Percentiles rank a stretch among this genome's conserved stretches.
These are phyloP conservation scores for Cystobasidium slooffiae DNA, from an alignment of 1,284 basidiomycete species.

Conservation along the genomic window DNA sequence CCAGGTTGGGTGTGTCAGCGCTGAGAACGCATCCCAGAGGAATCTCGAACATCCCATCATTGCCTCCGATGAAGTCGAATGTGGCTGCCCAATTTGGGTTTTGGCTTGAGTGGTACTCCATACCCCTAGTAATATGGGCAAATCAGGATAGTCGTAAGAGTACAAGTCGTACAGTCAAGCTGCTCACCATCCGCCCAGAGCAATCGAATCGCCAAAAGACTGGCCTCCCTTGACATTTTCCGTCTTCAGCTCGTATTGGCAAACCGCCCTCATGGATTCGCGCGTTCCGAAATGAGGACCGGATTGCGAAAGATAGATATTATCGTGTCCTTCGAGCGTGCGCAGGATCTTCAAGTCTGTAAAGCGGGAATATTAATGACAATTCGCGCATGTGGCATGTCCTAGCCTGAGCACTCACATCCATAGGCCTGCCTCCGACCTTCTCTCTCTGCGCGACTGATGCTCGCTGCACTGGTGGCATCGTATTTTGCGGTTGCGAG, in stretches of 20 bases:
- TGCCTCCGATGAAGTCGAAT: not conserved
- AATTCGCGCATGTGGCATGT: not conserved
- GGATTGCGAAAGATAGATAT: not conserved
- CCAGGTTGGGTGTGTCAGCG: not conserved
- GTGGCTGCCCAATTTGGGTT: slow-evolving; percentile 10
- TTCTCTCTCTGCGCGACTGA: slow-evolving; percentile 16
- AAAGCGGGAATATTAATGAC: not conserved
- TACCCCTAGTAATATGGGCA: not conserved
- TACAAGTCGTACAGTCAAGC: not conserved
- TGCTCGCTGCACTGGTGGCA: slow-evolving; percentile 11
- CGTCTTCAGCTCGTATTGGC: slow-evolving; percentile 1
- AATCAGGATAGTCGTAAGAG: not conserved
- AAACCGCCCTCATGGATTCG: not conserved
- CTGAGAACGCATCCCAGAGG: not conserved
- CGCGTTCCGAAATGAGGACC: slow-evolving; percentile 11
- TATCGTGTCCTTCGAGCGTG: not conserved
- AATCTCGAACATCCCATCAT: slow-evolving; percentile 4
- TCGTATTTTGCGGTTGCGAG: slow-evolving; percentile 9
- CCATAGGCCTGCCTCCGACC: slow-evolving; percentile 1
- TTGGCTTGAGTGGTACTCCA: slow-evolving; percentile 15
- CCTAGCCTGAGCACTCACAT: not conserved
- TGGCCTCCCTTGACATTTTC: not conserved
- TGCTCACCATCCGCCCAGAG: slow-evolving; percentile 6
- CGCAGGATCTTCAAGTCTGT: not conserved
- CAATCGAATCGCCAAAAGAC: not conserved